These are phyloP conservation scores for Apiotrichum laibachii DNA, from an alignment of 1,284 basidiomycete genomes.

Conservation along the genomic window DNA sequence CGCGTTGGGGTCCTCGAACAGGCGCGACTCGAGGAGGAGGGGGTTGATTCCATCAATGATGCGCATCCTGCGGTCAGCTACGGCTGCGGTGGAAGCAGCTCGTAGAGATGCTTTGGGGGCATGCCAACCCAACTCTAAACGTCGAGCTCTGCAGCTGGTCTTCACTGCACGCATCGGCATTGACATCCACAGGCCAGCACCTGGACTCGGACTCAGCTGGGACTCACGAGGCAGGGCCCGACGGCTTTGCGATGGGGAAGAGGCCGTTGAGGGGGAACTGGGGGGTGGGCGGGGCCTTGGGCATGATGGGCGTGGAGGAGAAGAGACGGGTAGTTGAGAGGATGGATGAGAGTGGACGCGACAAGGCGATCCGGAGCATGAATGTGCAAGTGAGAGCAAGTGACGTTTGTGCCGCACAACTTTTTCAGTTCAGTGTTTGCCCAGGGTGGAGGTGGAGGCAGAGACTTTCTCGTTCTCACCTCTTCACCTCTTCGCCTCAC, in stretches of 20 bases:
- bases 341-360: too few relatives aligned
- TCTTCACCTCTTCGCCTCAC: too few relatives aligned
- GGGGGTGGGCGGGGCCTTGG: slow-evolving; percentile 41
- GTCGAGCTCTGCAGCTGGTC: too few relatives aligned
- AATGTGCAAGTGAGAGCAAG: too few relatives aligned
- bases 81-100: background rate
- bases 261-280: slow-evolving; percentile 50
- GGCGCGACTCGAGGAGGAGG: slow-evolving; percentile 69
- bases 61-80: slow-evolving; percentile 68
- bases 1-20: slow-evolving; percentile 63
- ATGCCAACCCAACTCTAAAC: too few relatives aligned
- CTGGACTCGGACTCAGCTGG: background rate
- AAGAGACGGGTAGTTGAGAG: background rate
- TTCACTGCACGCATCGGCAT: too few relatives aligned
- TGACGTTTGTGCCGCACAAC: background rate
- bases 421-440: background rate
- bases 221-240: slow-evolving; percentile 48
- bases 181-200: too few relatives aligned
- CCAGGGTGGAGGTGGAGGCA: background rate
- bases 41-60: slow-evolving; percentile 82
- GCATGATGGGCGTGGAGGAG: slow-evolving; percentile 31
- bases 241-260: slow-evolving; percentile 52
- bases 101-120: too few relatives aligned
- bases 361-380: too few relatives aligned
- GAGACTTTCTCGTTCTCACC: background rate